Evolutionary conservation across 345 rosid genomes (phyloP).

Genomic region (Cochlearia excelsa): DNA sequence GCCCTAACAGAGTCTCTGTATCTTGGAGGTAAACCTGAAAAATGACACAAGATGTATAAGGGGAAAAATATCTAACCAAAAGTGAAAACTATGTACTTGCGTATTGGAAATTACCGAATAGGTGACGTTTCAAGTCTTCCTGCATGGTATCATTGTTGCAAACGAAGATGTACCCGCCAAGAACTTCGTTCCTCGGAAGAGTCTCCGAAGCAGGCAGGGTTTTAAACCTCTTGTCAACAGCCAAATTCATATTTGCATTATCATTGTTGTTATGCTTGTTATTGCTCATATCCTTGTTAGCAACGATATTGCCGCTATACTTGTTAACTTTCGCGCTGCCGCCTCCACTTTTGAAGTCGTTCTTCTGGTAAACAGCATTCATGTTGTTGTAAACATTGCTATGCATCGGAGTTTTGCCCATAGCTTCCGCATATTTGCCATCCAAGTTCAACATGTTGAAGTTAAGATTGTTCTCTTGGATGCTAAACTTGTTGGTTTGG

Average conservation of each 20-base stretch:
- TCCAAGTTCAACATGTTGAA: constrained; percentile 83
- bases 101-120: constrained; percentile 58
- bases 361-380: constrained; percentile 74
- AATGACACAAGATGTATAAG: constrained; percentile 2
- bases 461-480: constrained; percentile 85
- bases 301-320: constrained; percentile 56
- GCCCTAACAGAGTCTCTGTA: constrained; percentile 97
- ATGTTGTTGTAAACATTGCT: constrained; percentile 54
- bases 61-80: neutral
- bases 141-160: constrained; percentile 99
- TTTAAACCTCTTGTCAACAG: constrained; percentile 47
- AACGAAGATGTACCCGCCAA: constrained; percentile 97
- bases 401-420: constrained; percentile 54
- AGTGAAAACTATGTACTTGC: neutral
- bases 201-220: constrained; percentile 93
- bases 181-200: constrained; percentile 91
- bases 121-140: constrained; percentile 90
- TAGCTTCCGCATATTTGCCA: constrained; percentile 48
- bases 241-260: constrained; percentile 38
- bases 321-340: constrained; percentile 56
- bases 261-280: constrained; percentile 45
- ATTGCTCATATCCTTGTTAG: constrained; percentile 47
- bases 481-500: constrained; percentile 50
- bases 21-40: constrained; percentile 91
- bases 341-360: constrained; percentile 45